These are phyloP conservation scores for Eucalyptus pauciflora DNA, from an alignment of 345 rosid species.

Conservation along the genomic window DNA sequence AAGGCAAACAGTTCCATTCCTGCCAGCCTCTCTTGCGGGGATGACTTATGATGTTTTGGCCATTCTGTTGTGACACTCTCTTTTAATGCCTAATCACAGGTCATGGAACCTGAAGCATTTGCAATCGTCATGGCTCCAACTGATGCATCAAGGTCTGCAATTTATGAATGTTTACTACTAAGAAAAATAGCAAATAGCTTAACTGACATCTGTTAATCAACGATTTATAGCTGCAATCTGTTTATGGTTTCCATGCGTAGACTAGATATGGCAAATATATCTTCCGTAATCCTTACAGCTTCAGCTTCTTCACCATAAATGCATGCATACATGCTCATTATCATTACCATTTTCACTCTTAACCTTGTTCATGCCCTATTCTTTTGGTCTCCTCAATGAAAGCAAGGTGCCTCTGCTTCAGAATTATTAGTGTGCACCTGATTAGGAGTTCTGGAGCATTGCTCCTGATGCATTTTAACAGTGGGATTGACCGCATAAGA, in stretches of 20 bases:
- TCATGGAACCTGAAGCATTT: conserved; percentile 87
- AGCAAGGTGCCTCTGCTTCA: not conserved
- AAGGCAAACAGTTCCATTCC: not conserved
- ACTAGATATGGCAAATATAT: not conserved
- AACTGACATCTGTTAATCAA: not conserved
- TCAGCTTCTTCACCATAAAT: not conserved
- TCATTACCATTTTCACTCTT: not conserved
- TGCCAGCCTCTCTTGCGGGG: not conserved
- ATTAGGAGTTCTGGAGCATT: not conserved
- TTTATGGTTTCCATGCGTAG: not conserved
- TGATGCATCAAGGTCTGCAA: conserved; percentile 51
- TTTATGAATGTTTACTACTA: not conserved
- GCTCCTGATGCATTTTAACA: not conserved
- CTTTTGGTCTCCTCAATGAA: not conserved
- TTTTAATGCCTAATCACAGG: conserved; percentile 18
- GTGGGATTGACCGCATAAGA: not conserved
- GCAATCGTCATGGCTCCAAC: conserved; percentile 94
- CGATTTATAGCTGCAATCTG: not conserved
- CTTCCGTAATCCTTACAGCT: not conserved
- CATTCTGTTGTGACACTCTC: not conserved
- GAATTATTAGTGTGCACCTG: not conserved
- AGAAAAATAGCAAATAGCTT: not conserved
- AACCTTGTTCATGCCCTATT: not conserved
- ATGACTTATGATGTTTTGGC: not conserved
- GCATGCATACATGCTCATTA: not conserved